A percentile compares a stretch with the other conserved stretches of the same genome.
These are phyloP conservation scores for Talaromyces borbonicus DNA, from an alignment of 495 filamentous ascomycete species.

Conservation along the genomic window DNA sequence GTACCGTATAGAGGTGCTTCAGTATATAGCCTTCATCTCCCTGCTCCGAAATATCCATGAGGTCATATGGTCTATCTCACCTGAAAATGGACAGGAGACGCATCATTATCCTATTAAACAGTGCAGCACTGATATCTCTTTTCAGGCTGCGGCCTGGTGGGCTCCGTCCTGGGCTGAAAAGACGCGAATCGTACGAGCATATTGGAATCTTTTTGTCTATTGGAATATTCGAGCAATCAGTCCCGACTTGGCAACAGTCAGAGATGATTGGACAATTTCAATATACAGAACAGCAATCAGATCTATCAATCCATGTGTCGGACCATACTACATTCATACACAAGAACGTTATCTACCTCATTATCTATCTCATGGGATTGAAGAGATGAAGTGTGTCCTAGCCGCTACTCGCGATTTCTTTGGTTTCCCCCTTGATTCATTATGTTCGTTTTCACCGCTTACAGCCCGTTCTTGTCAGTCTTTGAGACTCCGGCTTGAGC, in stretches of 20 bases:
- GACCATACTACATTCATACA: background rate
- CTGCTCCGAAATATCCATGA: conserved; percentile 5
- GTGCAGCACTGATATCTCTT: background rate
- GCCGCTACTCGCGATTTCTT: conserved; percentile 4
- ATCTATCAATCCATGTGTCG: background rate
- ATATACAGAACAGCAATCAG: background rate
- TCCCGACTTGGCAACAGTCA: background rate
- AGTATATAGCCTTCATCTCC: conserved; percentile 2
- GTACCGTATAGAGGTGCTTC: conserved; percentile 4
- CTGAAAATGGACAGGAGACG: background rate
- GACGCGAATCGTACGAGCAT: conserved; percentile 1
- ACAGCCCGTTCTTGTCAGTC: background rate
- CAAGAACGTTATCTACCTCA: background rate
- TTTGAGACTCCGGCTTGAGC: background rate
- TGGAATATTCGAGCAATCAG: conserved; percentile 4
- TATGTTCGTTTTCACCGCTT: background rate
- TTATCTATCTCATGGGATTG: background rate
- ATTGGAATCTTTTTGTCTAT: conserved; percentile 7
- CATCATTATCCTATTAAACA: conserved; percentile 1
- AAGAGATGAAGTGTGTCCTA: conserved; percentile 8
- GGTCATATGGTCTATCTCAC: conserved; percentile 1
- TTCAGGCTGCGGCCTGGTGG: conserved; percentile 7
- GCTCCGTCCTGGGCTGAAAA: background rate
- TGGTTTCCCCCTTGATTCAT: background rate
- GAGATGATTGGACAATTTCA: background rate